Evolutionary conservation across 805 yeast species (phyloP).

Genomic region (Candida gorgasii): DNA sequence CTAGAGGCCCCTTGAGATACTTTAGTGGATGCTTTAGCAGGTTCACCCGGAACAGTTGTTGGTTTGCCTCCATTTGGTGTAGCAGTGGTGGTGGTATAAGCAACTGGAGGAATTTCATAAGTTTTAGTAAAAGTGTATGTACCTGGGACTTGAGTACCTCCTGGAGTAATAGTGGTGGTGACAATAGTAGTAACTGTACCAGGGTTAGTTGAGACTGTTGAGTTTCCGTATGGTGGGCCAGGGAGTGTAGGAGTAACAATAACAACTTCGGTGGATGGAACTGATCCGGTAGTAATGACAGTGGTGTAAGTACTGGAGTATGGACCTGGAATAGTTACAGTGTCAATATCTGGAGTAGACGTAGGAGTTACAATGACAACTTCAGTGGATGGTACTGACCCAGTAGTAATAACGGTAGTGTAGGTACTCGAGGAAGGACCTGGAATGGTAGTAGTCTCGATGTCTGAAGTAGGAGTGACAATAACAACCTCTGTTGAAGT

Average conservation of each 20-base stretch:
- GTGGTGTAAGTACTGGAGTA: background rate
- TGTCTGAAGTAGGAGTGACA: background rate
- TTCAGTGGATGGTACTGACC: background rate
- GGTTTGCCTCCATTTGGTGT: background rate
- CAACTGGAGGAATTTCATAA: background rate
- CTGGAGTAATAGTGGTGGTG: background rate
- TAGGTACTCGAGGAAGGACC: background rate
- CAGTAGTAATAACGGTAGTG: too few species aligned
- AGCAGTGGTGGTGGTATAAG: background rate
- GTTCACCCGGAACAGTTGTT: background rate
- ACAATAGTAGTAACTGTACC: background rate
- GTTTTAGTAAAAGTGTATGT: background rate
- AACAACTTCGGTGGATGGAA: background rate
- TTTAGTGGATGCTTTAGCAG: too few species aligned
- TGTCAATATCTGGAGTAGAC: background rate
- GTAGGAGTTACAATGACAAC: background rate
- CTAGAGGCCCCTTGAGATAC: background rate
- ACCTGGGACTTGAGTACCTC: background rate
- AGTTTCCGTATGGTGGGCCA: background rate
- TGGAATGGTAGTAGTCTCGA: background rate
- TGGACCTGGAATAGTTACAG: background rate
- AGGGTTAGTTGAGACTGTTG: background rate
- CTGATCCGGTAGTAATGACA: background rate
- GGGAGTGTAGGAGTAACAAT: background rate
- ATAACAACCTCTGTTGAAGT: background rate